These are phyloP conservation scores for Komagataella kurtzmanii DNA, from an alignment of 805 yeast species.

Conservation along the genomic window DNA sequence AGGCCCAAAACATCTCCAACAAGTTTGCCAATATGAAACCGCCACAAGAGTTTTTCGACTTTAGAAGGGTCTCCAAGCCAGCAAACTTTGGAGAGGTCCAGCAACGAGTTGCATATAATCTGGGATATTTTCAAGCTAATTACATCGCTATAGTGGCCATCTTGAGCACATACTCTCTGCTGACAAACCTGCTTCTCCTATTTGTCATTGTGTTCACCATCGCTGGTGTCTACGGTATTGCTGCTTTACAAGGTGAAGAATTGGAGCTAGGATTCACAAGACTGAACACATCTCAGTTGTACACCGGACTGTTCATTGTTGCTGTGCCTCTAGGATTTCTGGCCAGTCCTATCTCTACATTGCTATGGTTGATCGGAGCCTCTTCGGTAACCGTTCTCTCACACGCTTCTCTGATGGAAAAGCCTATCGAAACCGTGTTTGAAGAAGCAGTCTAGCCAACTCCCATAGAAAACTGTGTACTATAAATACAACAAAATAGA, in stretches of 20 bases:
- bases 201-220: constrained; percentile 68
- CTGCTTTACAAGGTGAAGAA: constrained; percentile 70
- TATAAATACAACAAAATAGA: neutral
- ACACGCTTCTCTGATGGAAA: constrained; percentile 91
- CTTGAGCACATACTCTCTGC: constrained; percentile 70
- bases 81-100: constrained; percentile 81
- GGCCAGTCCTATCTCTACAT: constrained; percentile 49
- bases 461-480: neutral
- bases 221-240: constrained; percentile 70
- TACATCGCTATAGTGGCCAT: constrained; percentile 62
- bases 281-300: constrained; percentile 71
- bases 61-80: constrained; percentile 84
- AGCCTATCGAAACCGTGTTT: constrained; percentile 94
- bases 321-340: constrained; percentile 31
- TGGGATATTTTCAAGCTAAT: constrained; percentile 80
- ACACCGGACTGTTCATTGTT: constrained; percentile 72
- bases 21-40: constrained; percentile 67
- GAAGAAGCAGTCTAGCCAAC: constrained; percentile 45
- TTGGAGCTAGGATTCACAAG: constrained; percentile 65
- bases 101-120: constrained; percentile 74
- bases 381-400: constrained; percentile 74
- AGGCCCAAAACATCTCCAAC: constrained; percentile 6
- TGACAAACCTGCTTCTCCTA: constrained; percentile 74
- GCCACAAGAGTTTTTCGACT: constrained; percentile 87
- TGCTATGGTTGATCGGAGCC: constrained; percentile 96